Base-by-base conservation (phyloP, 2,329 filamentous ascomycete species). In the Zymoseptoria passerinii region DNA sequence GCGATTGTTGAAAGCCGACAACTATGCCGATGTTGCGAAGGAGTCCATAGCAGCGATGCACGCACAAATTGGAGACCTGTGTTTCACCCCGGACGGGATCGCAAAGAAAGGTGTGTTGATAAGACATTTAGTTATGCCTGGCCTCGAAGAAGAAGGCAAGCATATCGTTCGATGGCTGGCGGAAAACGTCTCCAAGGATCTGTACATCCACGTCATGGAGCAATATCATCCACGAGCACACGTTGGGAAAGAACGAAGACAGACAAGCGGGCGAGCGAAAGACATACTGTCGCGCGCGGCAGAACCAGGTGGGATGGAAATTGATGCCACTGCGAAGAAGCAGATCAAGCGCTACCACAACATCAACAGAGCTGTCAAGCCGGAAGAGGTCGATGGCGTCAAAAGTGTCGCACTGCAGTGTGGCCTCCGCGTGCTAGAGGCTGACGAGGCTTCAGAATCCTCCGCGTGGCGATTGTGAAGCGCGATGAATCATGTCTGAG, bases 141-240 rank as follows among this genome's bases (percentile, higher is more conserved):
- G 88, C 0, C 84, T 85, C 66, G 87, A 89, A 68, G 82, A 82
- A 18, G 89, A 94, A 73, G 87, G 87, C 0, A 78, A 79, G 54
- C 77, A 84, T 62, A 94, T 95, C 60, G 87, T 95, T 78, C 79
- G 76, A 61, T 95, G 89, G 79, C 76, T 95, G 16, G 89, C 88
- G 0, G 77, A 81, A 28, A 82, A 90, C 55, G 80, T 95, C 1
- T 89, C 87, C 3, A 80, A 77, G 57, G 89, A 94, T 71, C 79
- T 88, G 50, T 92, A 92, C 72, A 82, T 94, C 60, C 87, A 95
- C 70, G 86, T 95, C 64, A 94, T 94, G 89, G 89, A 95, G 73
- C 90, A 95, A 73, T 94, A 94, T 68, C 85, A 84, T 62, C 89
- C 89, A 0, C 83, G 88, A 63, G 90, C 88, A 0, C 85, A 95